Evolutionary conservation across 768 basidiomycete genomes (phyloP), one percentile per base, ranked within the genome.

Genomic region (Suillus luteus): DNA sequence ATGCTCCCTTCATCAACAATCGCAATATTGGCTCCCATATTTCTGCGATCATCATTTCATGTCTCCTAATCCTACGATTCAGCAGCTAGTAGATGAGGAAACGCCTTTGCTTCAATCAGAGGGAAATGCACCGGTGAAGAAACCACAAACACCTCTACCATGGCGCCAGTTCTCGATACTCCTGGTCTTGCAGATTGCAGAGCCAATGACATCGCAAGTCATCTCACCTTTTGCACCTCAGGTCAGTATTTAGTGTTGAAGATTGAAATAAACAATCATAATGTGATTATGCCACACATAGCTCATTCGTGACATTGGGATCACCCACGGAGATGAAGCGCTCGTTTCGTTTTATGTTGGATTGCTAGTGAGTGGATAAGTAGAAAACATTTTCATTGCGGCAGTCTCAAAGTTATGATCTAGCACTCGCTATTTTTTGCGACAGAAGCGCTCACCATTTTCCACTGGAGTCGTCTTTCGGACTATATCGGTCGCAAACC

Each of bases 211-310:
- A 5, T 84, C 84, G 10, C 83, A 89, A 65, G 88, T 92, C 61
- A 91, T 92, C 64, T 85, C 85, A 55, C 91, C 91, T 0, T 92
- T 91, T 70, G 82, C 86, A 48, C 88, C 88, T 6, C 73, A 75
- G 79, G 89, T 88, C 65, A 37, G 82, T 57, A 4, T 51, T 69
- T 17, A 9, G 62, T 8, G 7, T 5, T 19, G 38, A 14, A 35
- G 54, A 3, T n/a, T 44, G 38, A 31, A 7, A 46, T 5, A 14
- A 7, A 33, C 31, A n/a, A 31, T 27, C 15, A 43, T 10, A 10
- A 64, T 5, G 27, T 22, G 35, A 10, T n/a, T 22, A 2, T 31
- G 35, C 44, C 14, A 35, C 38, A 73, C 14, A n/a, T 43, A 74
- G 74, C 12, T 75, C 51, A 74, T 74, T 58, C 66, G 71, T 33